phyloP scores from a whole-genome alignment of 192 early-diverging fungal species.

The Coemansia sp. region DNA sequence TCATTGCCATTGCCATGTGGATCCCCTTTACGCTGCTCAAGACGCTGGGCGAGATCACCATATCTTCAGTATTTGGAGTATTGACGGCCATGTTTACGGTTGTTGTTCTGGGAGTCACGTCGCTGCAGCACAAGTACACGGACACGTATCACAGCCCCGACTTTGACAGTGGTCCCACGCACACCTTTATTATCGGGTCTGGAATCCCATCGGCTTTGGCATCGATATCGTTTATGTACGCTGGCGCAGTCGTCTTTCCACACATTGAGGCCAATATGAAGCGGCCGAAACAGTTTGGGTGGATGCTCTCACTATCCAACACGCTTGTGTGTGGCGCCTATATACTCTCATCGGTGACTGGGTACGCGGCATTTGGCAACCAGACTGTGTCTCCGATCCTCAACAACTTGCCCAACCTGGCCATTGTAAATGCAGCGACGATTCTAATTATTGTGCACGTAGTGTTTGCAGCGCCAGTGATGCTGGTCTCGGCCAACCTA shows the following conservation, averaged over 20 bases:
- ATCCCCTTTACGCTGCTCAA: slow-evolving; percentile 80
- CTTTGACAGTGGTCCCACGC: slow-evolving; percentile 33
- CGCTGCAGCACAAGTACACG: slow-evolving; percentile 46
- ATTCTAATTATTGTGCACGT: slow-evolving; percentile 81
- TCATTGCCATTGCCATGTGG: slow-evolving; percentile 65
- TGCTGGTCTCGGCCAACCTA: slow-evolving; percentile 71
- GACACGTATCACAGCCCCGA: slow-evolving; percentile 42
- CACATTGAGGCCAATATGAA: slow-evolving; percentile 84
- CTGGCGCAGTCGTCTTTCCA: slow-evolving; percentile 83
- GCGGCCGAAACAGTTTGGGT: slow-evolving; percentile 66
- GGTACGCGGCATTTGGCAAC: slow-evolving; percentile 75
- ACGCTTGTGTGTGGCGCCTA: slow-evolving; percentile 70
- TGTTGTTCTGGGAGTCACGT: slow-evolving; percentile 47
- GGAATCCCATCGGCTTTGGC: slow-evolving; percentile 76
- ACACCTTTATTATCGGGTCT: slow-evolving; percentile 62
- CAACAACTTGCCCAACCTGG: slow-evolving; percentile 66
- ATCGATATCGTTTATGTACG: slow-evolving; percentile 80
- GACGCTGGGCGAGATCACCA: slow-evolving; percentile 76
- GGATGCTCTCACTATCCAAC: slow-evolving; percentile 65
- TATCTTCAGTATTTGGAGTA: slow-evolving; percentile 75
- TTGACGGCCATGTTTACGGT: slow-evolving; percentile 66
- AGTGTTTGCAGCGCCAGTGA: slow-evolving; percentile 76
- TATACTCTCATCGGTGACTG: slow-evolving; percentile 66
- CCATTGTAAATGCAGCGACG: slow-evolving; percentile 63
- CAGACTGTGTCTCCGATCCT: slow-evolving; percentile 71